A percentile compares a stretch with the other conserved stretches of the same genome.
Conservation (phyloP, 1,139 yeast species). For the Meyerozyma smithsonii region DNA sequence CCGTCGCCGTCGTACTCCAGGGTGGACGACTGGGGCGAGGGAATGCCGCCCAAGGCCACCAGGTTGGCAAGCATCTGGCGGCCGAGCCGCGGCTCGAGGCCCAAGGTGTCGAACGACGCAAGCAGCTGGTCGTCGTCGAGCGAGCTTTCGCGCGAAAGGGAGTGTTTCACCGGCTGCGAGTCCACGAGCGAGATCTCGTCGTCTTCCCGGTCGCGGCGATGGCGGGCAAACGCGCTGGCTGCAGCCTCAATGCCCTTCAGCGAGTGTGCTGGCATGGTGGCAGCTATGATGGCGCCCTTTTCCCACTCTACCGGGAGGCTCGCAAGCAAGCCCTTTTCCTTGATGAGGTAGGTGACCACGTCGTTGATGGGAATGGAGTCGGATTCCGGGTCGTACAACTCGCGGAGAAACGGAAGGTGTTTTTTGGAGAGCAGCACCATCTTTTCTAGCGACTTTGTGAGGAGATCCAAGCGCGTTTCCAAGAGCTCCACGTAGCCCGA, state of each 20-base stretch:
- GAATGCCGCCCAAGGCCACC: conserved; percentile 1
- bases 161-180: conserved; percentile 4
- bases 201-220: conserved; percentile 14
- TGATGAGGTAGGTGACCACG: conserved; percentile 41
- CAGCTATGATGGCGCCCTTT: conserved; percentile 38
- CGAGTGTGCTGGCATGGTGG: conserved; percentile 19
- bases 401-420: conserved; percentile 28
- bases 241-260: conserved; percentile 20
- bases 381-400: conserved; percentile 14
- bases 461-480: conserved; percentile 60
- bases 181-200: conserved; percentile 5
- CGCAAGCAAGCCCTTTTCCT: conserved; percentile 30
- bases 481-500: conserved; percentile 65
- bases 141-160: conserved; percentile 6
- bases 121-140: conserved; percentile 1
- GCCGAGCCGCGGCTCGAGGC: not conserved
- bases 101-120: not conserved
- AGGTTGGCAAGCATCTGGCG: conserved; percentile 1
- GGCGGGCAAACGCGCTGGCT: conserved; percentile 30
- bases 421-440: conserved; percentile 33
- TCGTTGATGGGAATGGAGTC: conserved; percentile 44
- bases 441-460: conserved; percentile 51
- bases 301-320: conserved; percentile 45
- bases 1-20: not conserved
- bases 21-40: conserved; percentile 5